phyloP scores from a whole-genome alignment of 1,284 basidiomycete species.

The Earliella scabrosa region DNA sequence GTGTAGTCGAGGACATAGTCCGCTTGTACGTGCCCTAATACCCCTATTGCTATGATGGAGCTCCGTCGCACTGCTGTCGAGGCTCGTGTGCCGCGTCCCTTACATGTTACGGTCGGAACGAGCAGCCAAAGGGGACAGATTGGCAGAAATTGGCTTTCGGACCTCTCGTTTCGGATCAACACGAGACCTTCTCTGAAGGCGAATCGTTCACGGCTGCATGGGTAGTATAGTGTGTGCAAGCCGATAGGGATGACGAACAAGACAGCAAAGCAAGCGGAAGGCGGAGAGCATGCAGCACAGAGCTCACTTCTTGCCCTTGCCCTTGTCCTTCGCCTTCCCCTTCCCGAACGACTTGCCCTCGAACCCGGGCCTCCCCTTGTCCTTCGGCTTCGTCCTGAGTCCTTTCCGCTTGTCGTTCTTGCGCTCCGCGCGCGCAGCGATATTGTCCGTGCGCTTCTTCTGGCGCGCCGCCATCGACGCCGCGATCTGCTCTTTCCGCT shows the following conservation, averaged over 20 bases:
- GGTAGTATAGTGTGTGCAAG: neutral
- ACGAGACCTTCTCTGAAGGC: too few species aligned
- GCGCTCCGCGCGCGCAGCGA: constrained; percentile 80
- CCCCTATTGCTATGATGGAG: neutral
- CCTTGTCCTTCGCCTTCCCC: constrained; percentile 44
- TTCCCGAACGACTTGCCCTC: constrained; percentile 80
- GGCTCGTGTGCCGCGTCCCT: too few species aligned
- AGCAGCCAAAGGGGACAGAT: too few species aligned
- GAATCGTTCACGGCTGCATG: too few species aligned
- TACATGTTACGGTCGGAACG: too few species aligned
- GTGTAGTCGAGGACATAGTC: constrained; percentile 7
- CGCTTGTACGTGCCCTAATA: neutral
- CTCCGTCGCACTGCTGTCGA: too few species aligned
- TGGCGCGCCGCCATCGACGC: constrained; percentile 80
- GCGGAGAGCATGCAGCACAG: neutral
- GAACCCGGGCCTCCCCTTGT: constrained; percentile 81
- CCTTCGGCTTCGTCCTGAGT: constrained; percentile 52
- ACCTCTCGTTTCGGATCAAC: too few species aligned
- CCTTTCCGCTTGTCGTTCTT: constrained; percentile 78
- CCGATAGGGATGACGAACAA: neutral
- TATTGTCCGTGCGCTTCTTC: constrained; percentile 90
- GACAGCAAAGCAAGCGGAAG: neutral
- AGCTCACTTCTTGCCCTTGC: constrained; percentile 17
- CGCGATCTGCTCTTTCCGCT: constrained; percentile 78
- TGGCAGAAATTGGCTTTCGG: too few species aligned